Percentiles rank a stretch among this genome's conserved stretches.
Conservation (phyloP, 2,329 filamentous ascomycete species). For the Calonectria ilicicola region DNA sequence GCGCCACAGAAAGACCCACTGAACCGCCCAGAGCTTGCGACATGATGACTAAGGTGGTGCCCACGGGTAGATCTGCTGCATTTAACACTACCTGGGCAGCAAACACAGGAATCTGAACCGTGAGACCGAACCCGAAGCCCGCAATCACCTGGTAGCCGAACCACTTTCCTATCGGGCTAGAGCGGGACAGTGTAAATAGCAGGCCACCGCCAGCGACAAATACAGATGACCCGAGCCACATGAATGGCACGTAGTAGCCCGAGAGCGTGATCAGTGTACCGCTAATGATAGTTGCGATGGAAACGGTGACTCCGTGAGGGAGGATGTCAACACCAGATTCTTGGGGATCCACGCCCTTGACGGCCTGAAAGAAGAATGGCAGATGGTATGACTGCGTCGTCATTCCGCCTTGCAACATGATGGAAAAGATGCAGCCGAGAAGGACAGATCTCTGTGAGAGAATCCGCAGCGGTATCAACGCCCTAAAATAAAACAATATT, state of each 20-base stretch:
- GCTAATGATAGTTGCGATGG: slow-evolving; percentile 24
- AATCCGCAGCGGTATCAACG: slow-evolving; percentile 30
- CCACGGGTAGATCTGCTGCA: slow-evolving; percentile 55
- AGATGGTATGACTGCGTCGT: slow-evolving; percentile 36
- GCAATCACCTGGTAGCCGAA: slow-evolving; percentile 58
- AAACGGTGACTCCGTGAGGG: slow-evolving; percentile 31
- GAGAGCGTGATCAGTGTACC: slow-evolving; percentile 26
- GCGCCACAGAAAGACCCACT: slow-evolving; percentile 33
- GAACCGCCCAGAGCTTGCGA: slow-evolving; percentile 57
- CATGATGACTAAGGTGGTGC: slow-evolving; percentile 58
- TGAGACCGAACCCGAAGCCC: slow-evolving; percentile 56
- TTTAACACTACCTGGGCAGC: slow-evolving; percentile 57
- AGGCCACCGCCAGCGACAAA: slow-evolving; percentile 32
- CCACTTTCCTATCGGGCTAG: slow-evolving; percentile 52
- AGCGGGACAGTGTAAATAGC: slow-evolving; percentile 37
- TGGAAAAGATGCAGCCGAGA: slow-evolving; percentile 31
- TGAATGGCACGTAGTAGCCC: slow-evolving; percentile 35
- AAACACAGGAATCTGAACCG: slow-evolving; percentile 56
- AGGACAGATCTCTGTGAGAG: slow-evolving; percentile 30
- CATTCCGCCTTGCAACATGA: slow-evolving; percentile 35
- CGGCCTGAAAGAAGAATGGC: slow-evolving; percentile 42
- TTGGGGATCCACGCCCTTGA: slow-evolving; percentile 26
- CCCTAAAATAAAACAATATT: slow-evolving; percentile 7
- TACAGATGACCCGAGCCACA: slow-evolving; percentile 33
- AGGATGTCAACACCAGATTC: slow-evolving; percentile 34